Evolutionary conservation across 1,139 yeast species (phyloP).

Genomic region (Suhomyces panamericanus): DNA sequence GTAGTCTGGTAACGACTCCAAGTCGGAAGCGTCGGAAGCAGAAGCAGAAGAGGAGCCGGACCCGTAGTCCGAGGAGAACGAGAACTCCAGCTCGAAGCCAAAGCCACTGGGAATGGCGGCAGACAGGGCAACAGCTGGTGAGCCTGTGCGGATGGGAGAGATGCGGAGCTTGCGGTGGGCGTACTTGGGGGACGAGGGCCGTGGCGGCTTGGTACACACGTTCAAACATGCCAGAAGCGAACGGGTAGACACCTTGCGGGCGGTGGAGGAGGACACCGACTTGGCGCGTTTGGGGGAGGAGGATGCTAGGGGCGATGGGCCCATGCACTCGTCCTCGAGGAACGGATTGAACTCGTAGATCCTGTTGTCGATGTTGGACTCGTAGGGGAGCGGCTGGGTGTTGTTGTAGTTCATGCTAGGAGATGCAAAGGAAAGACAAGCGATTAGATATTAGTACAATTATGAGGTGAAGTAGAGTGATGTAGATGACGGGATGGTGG

Average conservation of each 20-base stretch:
- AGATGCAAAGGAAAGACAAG: no score
- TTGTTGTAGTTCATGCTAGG: conserved; percentile 17
- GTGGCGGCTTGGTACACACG: conserved; percentile 4
- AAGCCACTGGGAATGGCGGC: no score
- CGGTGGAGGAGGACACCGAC: conserved; percentile 7
- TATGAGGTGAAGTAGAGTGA: no score
- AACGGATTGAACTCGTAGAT: conserved; percentile 26
- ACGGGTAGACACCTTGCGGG: conserved; percentile 9
- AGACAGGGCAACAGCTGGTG: neutral
- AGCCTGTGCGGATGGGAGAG: conserved; percentile 2
- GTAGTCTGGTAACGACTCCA: conserved; percentile 41
- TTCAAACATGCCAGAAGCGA: conserved; percentile 11
- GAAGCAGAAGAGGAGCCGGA: conserved; percentile 1
- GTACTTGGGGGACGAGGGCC: conserved; percentile 14
- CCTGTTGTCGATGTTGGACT: conserved; percentile 21
- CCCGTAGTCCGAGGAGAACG: conserved; percentile 16
- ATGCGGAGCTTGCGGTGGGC: conserved; percentile 15
- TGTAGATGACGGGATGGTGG: no score
- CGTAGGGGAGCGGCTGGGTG: conserved; percentile 30
- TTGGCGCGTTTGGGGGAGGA: conserved; percentile 14
- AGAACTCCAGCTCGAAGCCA: conserved; percentile 18
- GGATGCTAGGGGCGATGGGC: conserved; percentile 1
- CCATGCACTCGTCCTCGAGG: conserved; percentile 10
- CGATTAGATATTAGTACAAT: no score
- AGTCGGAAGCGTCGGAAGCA: conserved; percentile 24